Evolutionary conservation across 1,139 yeast species (phyloP).

Genomic region (Taphrina populina): DNA sequence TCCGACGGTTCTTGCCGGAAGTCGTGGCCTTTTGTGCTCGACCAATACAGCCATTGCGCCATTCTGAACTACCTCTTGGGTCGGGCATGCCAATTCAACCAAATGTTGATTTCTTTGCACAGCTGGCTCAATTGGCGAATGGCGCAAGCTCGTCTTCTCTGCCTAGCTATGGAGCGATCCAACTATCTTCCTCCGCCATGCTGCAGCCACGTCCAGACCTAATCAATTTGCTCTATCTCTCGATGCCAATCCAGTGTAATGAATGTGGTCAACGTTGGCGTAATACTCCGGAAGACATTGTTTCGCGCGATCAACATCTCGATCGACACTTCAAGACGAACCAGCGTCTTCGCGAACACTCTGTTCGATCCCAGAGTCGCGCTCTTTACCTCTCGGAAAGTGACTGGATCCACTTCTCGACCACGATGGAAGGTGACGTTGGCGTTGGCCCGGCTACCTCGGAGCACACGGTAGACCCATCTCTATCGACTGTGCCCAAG

Average conservation of each 20-base stretch:
- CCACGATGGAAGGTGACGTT: conserved; percentile 40
- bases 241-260: conserved; percentile 77
- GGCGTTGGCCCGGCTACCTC: conserved; percentile 35
- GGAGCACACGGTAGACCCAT: conserved; percentile 24
- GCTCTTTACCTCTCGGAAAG: conserved; percentile 76
- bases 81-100: neutral
- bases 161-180: conserved; percentile 19
- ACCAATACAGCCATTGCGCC: conserved; percentile 1
- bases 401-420: conserved; percentile 38
- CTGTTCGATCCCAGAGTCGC: conserved; percentile 58
- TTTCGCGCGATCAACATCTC: conserved; percentile 60
- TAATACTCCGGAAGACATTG: conserved; percentile 59
- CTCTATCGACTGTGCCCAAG: conserved; percentile 49
- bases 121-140: conserved; percentile 14
- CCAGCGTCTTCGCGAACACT: conserved; percentile 63
- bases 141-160: conserved; percentile 5
- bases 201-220: conserved; percentile 44
- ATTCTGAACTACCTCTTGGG: neutral
- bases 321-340: conserved; percentile 98
- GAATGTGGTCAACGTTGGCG: conserved; percentile 87
- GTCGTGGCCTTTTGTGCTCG: conserved; percentile 17
- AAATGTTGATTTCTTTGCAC: conserved; percentile 15
- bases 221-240: conserved; percentile 52
- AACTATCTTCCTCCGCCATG: conserved; percentile 29
- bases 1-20: conserved; percentile 5